phyloP scores from a whole-genome alignment of 2,329 filamentous ascomycete genomes.

The Colletotrichum spinosum region DNA sequence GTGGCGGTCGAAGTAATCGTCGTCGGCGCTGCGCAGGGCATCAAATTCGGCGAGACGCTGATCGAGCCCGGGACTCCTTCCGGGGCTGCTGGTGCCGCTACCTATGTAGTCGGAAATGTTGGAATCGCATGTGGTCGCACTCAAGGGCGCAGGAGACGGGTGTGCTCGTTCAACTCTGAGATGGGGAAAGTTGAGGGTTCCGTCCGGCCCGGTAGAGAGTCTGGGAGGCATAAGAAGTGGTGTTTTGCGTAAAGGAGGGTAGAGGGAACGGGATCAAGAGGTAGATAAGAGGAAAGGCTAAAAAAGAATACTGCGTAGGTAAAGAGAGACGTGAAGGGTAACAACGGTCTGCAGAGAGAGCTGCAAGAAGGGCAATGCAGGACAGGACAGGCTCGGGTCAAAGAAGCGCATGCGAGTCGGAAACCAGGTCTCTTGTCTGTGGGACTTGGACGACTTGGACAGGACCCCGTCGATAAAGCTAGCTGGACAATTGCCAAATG shows the following conservation, averaged over 20 bases:
- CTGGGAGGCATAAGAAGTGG: conserved; percentile 37
- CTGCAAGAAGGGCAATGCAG: conserved; percentile 16
- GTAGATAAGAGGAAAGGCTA: conserved; percentile 21
- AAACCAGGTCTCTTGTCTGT: conserved; percentile 1
- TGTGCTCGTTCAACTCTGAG: conserved; percentile 19
- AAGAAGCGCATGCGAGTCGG: neutral
- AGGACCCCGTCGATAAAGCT: neutral
- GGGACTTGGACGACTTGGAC: neutral
- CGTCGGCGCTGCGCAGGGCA: conserved; percentile 34
- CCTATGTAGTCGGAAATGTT: conserved; percentile 37
- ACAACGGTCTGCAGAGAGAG: conserved; percentile 21
- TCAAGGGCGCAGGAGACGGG: conserved; percentile 22
- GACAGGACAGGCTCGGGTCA: conserved; percentile 14
- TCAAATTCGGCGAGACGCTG: conserved; percentile 36
- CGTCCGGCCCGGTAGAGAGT: conserved; percentile 34
- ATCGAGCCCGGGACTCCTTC: conserved; percentile 27
- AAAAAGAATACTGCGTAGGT: conserved; percentile 8
- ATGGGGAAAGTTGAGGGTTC: conserved; percentile 34
- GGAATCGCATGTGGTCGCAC: conserved; percentile 37
- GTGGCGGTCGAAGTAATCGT: conserved; percentile 44
- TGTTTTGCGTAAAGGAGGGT: conserved; percentile 19
- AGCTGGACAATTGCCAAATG: conserved; percentile 11
- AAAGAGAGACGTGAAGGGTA: conserved; percentile 33
- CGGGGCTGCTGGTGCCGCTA: conserved; percentile 33
- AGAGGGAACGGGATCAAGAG: conserved; percentile 9